Evolutionary conservation across 1,139 yeast genomes (phyloP), one percentile per base, ranked within the genome.

Genomic region (Suhomyces terraborum): DNA sequence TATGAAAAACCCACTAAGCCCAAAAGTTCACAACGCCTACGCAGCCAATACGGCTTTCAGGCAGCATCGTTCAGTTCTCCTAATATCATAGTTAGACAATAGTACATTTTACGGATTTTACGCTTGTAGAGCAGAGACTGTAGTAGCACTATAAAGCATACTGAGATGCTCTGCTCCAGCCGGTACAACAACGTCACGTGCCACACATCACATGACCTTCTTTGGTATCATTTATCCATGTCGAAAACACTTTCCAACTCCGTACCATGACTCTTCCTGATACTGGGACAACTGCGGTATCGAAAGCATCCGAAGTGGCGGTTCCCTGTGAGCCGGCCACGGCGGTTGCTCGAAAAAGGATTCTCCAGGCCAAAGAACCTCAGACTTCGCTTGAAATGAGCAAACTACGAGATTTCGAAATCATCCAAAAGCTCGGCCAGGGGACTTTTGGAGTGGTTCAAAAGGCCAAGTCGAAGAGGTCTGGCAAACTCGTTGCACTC

Each of bases 391-490:
- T 40, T 35, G 67, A 65, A 26, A 70, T 70, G 75, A 55, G 60
- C 32, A 56, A 54, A 32, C 51, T 72, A 23, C 50, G 52, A 21
- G 62, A 66, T 36, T 72, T 61, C 41, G 64, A 65, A 13, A 51
- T 72, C 6, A 54, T 70, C 26, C 62, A 63, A 43, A 71, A 72
- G 47, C 55, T 73, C 38, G 78, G 78, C 4, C 73, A 71, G 50
- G 78, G 78, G 9, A 72, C 77, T 3, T 73, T 73, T 55, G 78
- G 78, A 1, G 75, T 73, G 25, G 78, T 73, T 22, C 77, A 73
- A 49, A 73, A 70, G 47, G 78, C 77, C 5, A 56, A 53, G 38
- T 52, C 61, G 36, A 51, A 49, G 18, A 53, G 55, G 26, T 61
- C 69, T 3, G 66, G 67, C 2, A 50, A 61, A 33, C 33, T 67